Conservation (phyloP, 1,139 yeast genomes). For the Arxiozyma slooffiae region DNA sequence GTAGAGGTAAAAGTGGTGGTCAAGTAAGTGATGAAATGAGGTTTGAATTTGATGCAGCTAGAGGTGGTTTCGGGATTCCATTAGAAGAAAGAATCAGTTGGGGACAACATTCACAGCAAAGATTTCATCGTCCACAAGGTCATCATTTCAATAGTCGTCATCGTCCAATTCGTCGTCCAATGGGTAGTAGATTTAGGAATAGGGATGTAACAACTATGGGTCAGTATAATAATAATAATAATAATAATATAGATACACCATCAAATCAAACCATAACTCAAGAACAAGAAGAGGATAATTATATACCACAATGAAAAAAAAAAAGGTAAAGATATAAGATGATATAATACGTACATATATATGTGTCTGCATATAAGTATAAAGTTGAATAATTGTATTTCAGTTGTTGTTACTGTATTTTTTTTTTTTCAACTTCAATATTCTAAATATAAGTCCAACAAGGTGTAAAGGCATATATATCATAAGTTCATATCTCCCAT, state of each 20-base stretch:
- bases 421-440: neutral
- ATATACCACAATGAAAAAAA: conserved; percentile 9
- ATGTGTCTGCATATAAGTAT: neutral
- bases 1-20: conserved; percentile 86
- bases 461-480: too few relatives aligned
- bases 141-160: neutral
- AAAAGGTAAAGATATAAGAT: neutral
- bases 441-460: neutral
- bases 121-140: neutral
- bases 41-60: conserved; percentile 46
- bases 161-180: conserved; percentile 1
- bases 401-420: neutral
- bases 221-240: neutral
- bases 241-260: neutral
- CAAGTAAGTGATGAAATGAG: conserved; percentile 57
- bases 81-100: conserved; percentile 27
- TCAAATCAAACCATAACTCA: neutral
- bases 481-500: too few relatives aligned
- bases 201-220: neutral
- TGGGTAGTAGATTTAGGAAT: conserved; percentile 1
- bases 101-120: neutral
- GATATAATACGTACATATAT: neutral
- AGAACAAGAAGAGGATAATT: conserved; percentile 13
- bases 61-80: conserved; percentile 41
- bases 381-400: neutral